Base-by-base conservation (phyloP, 2,329 filamentous ascomycete genomes). In the Ophiobolus disseminans region DNA sequence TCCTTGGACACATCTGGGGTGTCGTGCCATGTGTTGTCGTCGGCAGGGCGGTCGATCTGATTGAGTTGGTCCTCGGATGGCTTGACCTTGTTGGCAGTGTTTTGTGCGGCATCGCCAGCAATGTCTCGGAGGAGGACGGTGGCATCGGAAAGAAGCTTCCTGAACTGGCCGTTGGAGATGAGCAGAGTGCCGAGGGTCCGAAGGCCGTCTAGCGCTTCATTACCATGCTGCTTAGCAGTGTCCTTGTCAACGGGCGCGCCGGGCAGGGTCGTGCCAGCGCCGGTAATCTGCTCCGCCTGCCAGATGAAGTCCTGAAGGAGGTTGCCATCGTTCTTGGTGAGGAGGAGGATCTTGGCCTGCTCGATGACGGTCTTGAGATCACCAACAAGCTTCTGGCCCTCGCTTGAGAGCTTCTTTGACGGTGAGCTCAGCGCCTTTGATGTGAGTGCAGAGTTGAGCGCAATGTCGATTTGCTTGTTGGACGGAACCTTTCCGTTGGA, bases 301-400 rank as follows among this genome's bases (percentile, higher is more conserved):
- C 90, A 99, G 75, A 97, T 90, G 75, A 99, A 97, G 66, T 99
- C 92, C 70, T 99, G 94, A 16, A 99, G 78, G 48, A 97, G 77
- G 66, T 99, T 91, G 69, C 92, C 94, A 50, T 96, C 84, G 70
- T 99, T 99, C 83, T 97, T 99, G 76, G 88, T 89, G 20, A 99
- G 80, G 7, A 97, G 78, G 10, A 99, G 82, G 48, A 86, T 76
- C 79, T 97, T 95, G 49, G 93, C 88, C 72, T 94, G 84, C 65
- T 88, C 84, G 36, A 99, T 86, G 41, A 96, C 90, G 44, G 89
- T 81, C 52, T 85, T 86, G 47, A 94, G 76, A 61, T 97, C 93
- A 32, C 79, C 77, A 3, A 97, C 84, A 2, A 99, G 83, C n/a
- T 77, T 75, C 69, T 86, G 86, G 49, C 94, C 94, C 61, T 99